phyloP scores from a whole-genome alignment of 441 rosid species.

The Pelargonium fulgidum region DNA sequence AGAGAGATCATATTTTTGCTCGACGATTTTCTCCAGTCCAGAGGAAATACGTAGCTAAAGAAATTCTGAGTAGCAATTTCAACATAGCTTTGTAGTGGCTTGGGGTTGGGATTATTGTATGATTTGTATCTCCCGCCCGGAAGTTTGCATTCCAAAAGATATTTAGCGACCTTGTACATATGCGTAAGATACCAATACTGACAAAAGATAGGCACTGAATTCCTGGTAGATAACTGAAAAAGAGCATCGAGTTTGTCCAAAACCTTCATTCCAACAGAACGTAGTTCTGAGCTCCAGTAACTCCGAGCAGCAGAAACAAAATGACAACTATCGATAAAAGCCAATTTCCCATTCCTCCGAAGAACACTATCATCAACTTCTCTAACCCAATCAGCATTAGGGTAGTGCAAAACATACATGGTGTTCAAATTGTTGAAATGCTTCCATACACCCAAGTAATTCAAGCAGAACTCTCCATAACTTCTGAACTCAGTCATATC shows the following conservation, averaged over 20 bases:
- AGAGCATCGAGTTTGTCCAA: constrained; percentile 30
- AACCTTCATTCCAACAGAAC: constrained; percentile 36
- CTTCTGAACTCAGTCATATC: constrained; percentile 16
- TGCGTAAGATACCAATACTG: constrained; percentile 21
- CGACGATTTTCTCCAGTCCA: constrained; percentile 33
- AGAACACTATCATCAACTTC: constrained; percentile 15
- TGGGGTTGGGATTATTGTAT: background rate
- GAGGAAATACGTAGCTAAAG: constrained; percentile 30
- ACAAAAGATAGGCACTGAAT: constrained; percentile 24
- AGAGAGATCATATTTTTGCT: constrained; percentile 26
- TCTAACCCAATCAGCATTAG: constrained; percentile 33
- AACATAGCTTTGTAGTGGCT: constrained; percentile 18
- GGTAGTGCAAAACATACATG: constrained; percentile 26
- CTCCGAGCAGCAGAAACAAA: constrained; percentile 31
- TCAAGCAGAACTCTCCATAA: constrained; percentile 39
- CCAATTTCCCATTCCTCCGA: constrained; percentile 13
- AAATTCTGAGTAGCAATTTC: constrained; percentile 18
- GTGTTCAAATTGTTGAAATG: constrained; percentile 15
- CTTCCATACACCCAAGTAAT: constrained; percentile 37
- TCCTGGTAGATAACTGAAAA: background rate
- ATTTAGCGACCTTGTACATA: constrained; percentile 29
- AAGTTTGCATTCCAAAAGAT: constrained; percentile 25
- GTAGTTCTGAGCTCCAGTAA: constrained; percentile 37
- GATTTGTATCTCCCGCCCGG: background rate
- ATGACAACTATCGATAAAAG: constrained; percentile 23